Evolutionary conservation across 2,329 filamentous ascomycete species (phyloP), one percentile per base, ranked within the genome.

Genomic region (Huntiella moniliformis): DNA sequence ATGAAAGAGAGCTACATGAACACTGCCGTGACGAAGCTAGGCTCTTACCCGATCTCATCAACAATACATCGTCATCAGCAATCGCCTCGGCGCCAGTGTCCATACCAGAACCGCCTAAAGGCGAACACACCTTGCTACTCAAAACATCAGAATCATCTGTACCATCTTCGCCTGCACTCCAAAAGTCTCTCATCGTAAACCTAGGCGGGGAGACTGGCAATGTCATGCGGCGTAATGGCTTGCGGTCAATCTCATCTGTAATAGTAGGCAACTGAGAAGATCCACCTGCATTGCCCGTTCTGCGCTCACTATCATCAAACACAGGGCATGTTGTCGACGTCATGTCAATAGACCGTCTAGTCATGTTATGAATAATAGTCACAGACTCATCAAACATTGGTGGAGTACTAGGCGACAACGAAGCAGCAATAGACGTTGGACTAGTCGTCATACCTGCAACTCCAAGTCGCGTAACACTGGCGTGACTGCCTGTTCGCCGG

Each of bases 401-500:
- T 13, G 43, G 42, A 8, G 47, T 49, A 13, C 47, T 33, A 12
- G 47, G 43, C 15, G 42, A 41, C 18, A 38, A 13, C 6, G 28
- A 35, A 31, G 39, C 40, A 34, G 32, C 16, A 11, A 28, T 38
- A 42, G 47, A 43, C 5, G 42, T 44, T n/a, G 47, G 38, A 39
- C 43, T 42, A n/a, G 32, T 45, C 13, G 39, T 42, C 17, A 44
- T 32, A 12, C 47, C 31, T 13, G 39, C 41, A 33, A 44, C 18
- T 10, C 47, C 36, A 39, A 42, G 32, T 40, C 54, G 59, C 45
- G 53, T 50, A 32, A 63, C 52, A 45, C 58, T 63, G 12, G 63
- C 61, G 39, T 68, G 54, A 52, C 78, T 82, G 35, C 67, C 68
- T 1, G 82, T 81, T 48, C 80, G 74, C 53, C 79, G 82, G 34